A percentile compares a stretch with the other conserved stretches of the same genome.
These are phyloP conservation scores for Sugiyamaella mastotermitis DNA, from an alignment of 805 yeast genomes.

Conservation along the genomic window DNA sequence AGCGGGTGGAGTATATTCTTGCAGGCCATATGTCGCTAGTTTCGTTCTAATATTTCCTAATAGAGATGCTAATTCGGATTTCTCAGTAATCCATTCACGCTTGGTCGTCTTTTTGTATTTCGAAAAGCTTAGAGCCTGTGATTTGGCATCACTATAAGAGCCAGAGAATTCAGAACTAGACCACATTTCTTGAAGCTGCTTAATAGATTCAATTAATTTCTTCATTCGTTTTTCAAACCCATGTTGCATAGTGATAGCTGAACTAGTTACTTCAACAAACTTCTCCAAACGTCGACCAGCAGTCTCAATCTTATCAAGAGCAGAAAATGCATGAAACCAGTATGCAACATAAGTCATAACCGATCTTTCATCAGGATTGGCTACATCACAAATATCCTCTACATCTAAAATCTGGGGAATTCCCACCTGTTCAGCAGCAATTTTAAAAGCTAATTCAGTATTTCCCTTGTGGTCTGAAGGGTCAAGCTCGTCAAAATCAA, in stretches of 20 bases:
- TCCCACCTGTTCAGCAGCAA: slow-evolving; percentile 41
- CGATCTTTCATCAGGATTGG: slow-evolving; percentile 54
- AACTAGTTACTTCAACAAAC: slow-evolving; percentile 31
- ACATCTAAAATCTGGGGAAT: slow-evolving; percentile 49
- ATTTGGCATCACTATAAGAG: slow-evolving; percentile 25
- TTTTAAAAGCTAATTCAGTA: slow-evolving; percentile 34
- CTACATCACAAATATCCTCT: slow-evolving; percentile 43
- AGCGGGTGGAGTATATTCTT: slow-evolving; percentile 32
- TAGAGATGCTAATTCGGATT: slow-evolving; percentile 31
- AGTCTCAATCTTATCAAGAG: slow-evolving; percentile 31
- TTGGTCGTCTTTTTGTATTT: slow-evolving; percentile 27
- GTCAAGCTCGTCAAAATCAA: slow-evolving; percentile 31
- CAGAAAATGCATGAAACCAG: slow-evolving; percentile 46
- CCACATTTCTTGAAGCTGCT: slow-evolving; percentile 25
- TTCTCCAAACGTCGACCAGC: slow-evolving; percentile 34
- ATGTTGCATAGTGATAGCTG: slow-evolving; percentile 28
- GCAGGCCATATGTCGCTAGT: slow-evolving; percentile 31
- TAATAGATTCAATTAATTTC: slow-evolving; percentile 24
- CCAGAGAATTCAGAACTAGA: slow-evolving; percentile 20
- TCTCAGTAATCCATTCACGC: slow-evolving; percentile 35
- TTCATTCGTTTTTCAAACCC: slow-evolving; percentile 31
- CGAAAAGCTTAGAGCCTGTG: slow-evolving; percentile 24
- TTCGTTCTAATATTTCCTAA: slow-evolving; percentile 34
- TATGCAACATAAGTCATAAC: slow-evolving; percentile 53
- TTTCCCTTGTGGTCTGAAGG: slow-evolving; percentile 27